Evolutionary conservation across 169 alveolate species (phyloP).

Genomic region (Eimeria maxima): DNA sequence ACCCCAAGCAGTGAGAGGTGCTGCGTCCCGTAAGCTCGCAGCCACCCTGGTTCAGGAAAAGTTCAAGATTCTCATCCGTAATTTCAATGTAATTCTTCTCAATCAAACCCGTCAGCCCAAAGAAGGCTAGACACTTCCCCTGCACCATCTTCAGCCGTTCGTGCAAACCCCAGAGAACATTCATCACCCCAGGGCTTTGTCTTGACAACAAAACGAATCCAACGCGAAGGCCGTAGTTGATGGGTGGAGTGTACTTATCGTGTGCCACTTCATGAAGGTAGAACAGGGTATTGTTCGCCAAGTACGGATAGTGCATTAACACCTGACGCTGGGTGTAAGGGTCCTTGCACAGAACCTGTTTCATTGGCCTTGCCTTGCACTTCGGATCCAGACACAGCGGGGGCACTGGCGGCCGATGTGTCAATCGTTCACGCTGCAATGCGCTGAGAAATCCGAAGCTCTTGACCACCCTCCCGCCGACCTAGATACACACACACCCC

Average conservation of each 20-base stretch:
- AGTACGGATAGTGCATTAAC: constrained; percentile 92
- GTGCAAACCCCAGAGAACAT: constrained; percentile 97
- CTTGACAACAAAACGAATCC: constrained; percentile 97
- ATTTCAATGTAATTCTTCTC: constrained; percentile 75
- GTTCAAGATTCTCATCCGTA: constrained; percentile 90
- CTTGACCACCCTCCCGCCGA: constrained; percentile 73
- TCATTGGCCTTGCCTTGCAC: constrained; percentile 84
- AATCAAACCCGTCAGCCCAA: constrained; percentile 81
- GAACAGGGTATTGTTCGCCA: constrained; percentile 82
- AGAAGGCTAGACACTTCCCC: constrained; percentile 84
- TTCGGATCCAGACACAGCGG: constrained; percentile 79
- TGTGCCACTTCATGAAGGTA: constrained; percentile 81
- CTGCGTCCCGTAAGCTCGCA: constrained; percentile 93
- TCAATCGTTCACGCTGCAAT: constrained; percentile 77
- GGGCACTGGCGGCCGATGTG: constrained; percentile 74
- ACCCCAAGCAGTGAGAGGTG: constrained; percentile 87
- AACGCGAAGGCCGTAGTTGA: constrained; percentile 85
- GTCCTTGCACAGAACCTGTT: constrained; percentile 90
- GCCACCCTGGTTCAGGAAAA: constrained; percentile 98
- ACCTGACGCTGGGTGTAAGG: constrained; percentile 94
- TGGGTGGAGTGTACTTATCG: constrained; percentile 82
- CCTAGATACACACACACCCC: constrained; percentile 16
- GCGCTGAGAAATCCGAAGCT: constrained; percentile 69
- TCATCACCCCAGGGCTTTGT: constrained; percentile 98
- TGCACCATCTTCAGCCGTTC: constrained; percentile 84